phyloP scores from a whole-genome alignment of 768 basidiomycete genomes.

The Mycena capillaripes region DNA sequence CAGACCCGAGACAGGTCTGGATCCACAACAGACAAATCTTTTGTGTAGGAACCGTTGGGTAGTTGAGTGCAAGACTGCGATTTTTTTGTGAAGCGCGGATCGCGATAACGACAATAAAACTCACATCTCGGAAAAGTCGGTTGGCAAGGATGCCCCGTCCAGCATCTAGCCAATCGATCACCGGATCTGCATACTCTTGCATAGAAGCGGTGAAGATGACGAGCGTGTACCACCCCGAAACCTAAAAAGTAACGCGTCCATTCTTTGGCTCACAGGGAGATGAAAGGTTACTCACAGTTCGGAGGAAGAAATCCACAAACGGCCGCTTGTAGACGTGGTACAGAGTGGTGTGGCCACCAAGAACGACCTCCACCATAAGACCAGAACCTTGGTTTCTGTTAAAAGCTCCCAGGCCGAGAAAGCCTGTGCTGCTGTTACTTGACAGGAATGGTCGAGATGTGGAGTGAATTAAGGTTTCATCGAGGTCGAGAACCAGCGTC shows the following conservation, averaged over 20 bases:
- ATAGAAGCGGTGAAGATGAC: constrained; percentile 99
- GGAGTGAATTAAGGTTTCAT: constrained; percentile 98
- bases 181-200: constrained; percentile 99
- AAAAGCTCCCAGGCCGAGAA: constrained; percentile 71
- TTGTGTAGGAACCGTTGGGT: constrained; percentile 94
- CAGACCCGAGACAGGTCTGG: constrained; percentile 93
- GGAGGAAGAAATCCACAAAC: constrained; percentile 94
- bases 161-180: constrained; percentile 99
- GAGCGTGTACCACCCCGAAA: constrained; percentile 98
- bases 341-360: constrained; percentile 89
- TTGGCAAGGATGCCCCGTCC: constrained; percentile 91
- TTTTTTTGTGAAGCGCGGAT: constrained; percentile 16
- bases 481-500: constrained; percentile 96
- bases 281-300: constrained; percentile 70
- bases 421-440: constrained; percentile 65
- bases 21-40: constrained; percentile 91
- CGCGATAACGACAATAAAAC: constrained; percentile 44
- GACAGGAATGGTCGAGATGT: constrained; percentile 83
- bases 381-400: constrained; percentile 76
- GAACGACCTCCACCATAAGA: constrained; percentile 93
- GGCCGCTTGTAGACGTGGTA: constrained; percentile 99
- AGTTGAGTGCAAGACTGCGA: constrained; percentile 91
- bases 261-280: constrained; percentile 39
- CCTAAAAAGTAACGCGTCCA: constrained; percentile 62
- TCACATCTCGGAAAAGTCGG: constrained; percentile 91